Percentiles rank a stretch among this genome's conserved stretches.
Conservation (phyloP, 495 filamentous ascomycete genomes). For the Neurospora tetrasperma region DNA sequence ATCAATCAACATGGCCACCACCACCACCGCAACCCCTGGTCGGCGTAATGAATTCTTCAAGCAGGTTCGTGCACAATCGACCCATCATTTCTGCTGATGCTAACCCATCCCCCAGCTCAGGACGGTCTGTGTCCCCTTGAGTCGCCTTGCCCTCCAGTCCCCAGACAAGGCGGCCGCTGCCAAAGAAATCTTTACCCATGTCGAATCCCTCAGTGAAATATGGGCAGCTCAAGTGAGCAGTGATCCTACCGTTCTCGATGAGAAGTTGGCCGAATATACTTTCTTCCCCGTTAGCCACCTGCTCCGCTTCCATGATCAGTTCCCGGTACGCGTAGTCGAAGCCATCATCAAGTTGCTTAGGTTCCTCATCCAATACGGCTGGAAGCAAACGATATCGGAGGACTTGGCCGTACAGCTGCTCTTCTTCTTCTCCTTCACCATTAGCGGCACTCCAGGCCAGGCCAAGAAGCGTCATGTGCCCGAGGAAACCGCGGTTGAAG, state of each 20-base stretch:
- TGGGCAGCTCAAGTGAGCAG: constrained; percentile 42
- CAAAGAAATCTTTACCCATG: constrained; percentile 43
- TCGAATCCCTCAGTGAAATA: constrained; percentile 42
- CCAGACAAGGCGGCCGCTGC: constrained; percentile 41
- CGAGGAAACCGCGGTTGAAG: constrained; percentile 57
- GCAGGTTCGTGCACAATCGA: constrained; percentile 9
- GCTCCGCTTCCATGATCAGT: constrained; percentile 60
- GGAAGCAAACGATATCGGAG: constrained; percentile 54
- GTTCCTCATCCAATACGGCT: constrained; percentile 65
- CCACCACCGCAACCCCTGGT: constrained; percentile 1
- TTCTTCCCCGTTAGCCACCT: constrained; percentile 90
- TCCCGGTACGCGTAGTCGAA: constrained; percentile 67
- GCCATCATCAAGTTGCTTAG: constrained; percentile 60
- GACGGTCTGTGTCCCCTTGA: constrained; percentile 66
- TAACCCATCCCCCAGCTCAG: constrained; percentile 14
- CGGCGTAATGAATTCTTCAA: constrained; percentile 22
- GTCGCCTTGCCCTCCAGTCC: constrained; percentile 54
- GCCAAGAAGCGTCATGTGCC: constrained; percentile 38
- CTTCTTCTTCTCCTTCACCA: constrained; percentile 70
- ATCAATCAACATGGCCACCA: constrained; percentile 14
- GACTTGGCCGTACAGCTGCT: constrained; percentile 75
- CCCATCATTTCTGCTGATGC: neutral
- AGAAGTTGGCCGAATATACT: constrained; percentile 81
- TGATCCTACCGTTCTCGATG: constrained; percentile 51
- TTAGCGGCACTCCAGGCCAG: constrained; percentile 55